These are phyloP conservation scores for Aspergillus kassunensis DNA, from an alignment of 495 filamentous ascomycete genomes.

Conservation along the genomic window DNA sequence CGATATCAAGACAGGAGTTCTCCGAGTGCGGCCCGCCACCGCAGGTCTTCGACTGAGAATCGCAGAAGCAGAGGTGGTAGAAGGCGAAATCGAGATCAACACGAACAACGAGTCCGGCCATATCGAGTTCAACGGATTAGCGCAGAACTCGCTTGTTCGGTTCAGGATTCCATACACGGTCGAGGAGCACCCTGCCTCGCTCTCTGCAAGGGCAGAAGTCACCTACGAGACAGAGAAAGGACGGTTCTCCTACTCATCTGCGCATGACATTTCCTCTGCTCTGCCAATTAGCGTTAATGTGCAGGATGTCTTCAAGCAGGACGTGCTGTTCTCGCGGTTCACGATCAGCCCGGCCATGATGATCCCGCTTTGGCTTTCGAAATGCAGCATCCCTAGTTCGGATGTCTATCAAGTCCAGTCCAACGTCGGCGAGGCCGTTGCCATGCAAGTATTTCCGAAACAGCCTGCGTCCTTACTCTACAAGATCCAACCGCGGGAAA, in stretches of 20 bases:
- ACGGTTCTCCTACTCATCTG: conserved; percentile 62
- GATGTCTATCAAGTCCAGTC: conserved; percentile 62
- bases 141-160: conserved; percentile 42
- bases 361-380: conserved; percentile 69
- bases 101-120: conserved; percentile 61
- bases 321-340: conserved; percentile 80
- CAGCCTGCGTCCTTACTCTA: conserved; percentile 82
- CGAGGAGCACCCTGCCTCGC: conserved; percentile 68
- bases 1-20: conserved; percentile 58
- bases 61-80: conserved; percentile 58
- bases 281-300: conserved; percentile 92
- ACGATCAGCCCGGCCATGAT: conserved; percentile 73
- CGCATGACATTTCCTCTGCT: conserved; percentile 60
- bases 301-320: conserved; percentile 88
- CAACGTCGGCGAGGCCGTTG: conserved; percentile 48
- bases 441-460: conserved; percentile 68
- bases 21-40: conserved; percentile 76
- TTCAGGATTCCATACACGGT: conserved; percentile 80
- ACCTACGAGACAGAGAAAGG: conserved; percentile 72
- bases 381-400: conserved; percentile 66
- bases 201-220: conserved; percentile 73
- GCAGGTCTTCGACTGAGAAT: conserved; percentile 83
- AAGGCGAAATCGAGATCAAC: conserved; percentile 48
- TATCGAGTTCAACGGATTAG: conserved; percentile 60
- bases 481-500: conserved; percentile 52